A percentile compares a stretch with the other conserved stretches of the same genome.
Conservation (phyloP, 1,284 basidiomycete species). For the Puccinia novopanici region DNA sequence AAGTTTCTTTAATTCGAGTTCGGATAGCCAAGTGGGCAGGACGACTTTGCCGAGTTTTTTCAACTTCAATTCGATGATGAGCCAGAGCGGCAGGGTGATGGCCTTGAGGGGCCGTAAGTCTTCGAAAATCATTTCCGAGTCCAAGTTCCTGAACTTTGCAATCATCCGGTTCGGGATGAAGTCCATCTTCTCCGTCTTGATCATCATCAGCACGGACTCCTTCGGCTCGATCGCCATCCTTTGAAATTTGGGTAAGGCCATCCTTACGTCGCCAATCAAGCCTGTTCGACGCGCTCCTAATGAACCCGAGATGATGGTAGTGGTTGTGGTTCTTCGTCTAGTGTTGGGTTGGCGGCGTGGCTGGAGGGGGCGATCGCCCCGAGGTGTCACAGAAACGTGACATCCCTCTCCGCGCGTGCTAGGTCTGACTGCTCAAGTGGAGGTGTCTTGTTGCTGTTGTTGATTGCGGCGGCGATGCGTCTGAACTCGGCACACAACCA, state of each 20-base stretch:
- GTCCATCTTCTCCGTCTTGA: slow-evolving; percentile 35
- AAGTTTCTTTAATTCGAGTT: neutral
- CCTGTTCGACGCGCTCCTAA: too few species aligned
- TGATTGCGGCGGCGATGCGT: too few species aligned
- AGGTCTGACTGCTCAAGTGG: too few species aligned
- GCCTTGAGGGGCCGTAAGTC: slow-evolving; percentile 8
- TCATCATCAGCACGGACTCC: slow-evolving; percentile 28
- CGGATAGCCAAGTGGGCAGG: slow-evolving; percentile 7
- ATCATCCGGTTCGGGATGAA: slow-evolving; percentile 28
- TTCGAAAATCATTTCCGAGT: slow-evolving; percentile 13
- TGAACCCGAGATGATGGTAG: too few species aligned
- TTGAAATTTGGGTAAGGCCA: slow-evolving; percentile 20
- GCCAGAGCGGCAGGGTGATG: slow-evolving; percentile 3
- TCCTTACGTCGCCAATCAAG: neutral
- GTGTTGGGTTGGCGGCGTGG: too few species aligned
- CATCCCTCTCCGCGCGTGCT: too few species aligned
- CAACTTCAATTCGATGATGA: slow-evolving; percentile 19
- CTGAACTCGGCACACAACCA: too few species aligned
- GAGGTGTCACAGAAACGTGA: too few species aligned
- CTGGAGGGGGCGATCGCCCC: too few species aligned
- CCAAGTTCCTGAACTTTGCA: slow-evolving; percentile 16
- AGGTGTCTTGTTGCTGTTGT: too few species aligned
- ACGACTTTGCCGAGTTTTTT: slow-evolving; percentile 22
- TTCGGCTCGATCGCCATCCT: slow-evolving; percentile 24
- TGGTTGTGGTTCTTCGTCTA: too few species aligned